Evolutionary conservation across 2,329 filamentous ascomycete genomes (phyloP).

Genomic region (Sporothrix globosa): DNA sequence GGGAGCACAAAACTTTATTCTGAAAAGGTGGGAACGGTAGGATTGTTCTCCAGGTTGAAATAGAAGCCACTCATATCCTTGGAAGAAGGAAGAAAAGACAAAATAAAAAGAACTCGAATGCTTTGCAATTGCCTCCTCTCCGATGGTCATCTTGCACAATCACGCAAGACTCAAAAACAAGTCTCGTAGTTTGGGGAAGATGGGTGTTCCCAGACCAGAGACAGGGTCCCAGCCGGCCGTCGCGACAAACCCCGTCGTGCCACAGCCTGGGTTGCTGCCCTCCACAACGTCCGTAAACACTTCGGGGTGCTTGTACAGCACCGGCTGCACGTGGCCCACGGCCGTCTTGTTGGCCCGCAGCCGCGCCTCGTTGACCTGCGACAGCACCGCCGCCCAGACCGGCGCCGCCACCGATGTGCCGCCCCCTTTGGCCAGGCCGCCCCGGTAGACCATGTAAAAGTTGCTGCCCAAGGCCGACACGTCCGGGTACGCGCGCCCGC

Average conservation of each 20-base stretch:
- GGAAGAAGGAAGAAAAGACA: too few relatives aligned
- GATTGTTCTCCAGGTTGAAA: too few relatives aligned
- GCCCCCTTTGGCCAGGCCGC: slow-evolving; percentile 44
- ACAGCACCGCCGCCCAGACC: slow-evolving; percentile 60
- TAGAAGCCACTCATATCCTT: too few relatives aligned
- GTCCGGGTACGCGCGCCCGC: slow-evolving; percentile 40
- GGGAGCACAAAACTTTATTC: neutral
- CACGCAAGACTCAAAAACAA: slow-evolving; percentile 18
- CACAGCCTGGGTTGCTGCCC: slow-evolving; percentile 41
- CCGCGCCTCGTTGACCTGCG: slow-evolving; percentile 65
- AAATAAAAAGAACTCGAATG: too few relatives aligned
- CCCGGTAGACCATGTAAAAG: slow-evolving; percentile 39
- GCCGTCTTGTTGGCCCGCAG: slow-evolving; percentile 52
- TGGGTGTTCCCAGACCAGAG: slow-evolving; percentile 26
- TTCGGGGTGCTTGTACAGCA: slow-evolving; percentile 41
- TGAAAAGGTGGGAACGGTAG: too few relatives aligned
- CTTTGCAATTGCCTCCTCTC: too few relatives aligned
- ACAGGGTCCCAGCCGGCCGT: slow-evolving; percentile 36
- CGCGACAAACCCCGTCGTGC: slow-evolving; percentile 13
- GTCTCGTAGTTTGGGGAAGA: slow-evolving; percentile 23
- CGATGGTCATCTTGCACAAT: neutral
- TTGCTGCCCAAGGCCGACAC: slow-evolving; percentile 40
- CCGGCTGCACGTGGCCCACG: slow-evolving; percentile 45
- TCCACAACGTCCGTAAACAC: slow-evolving; percentile 42
- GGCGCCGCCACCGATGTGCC: slow-evolving; percentile 62